These are phyloP conservation scores for Aleurites moluccanus DNA, from an alignment of 441 rosid genomes.

Conservation along the genomic window DNA sequence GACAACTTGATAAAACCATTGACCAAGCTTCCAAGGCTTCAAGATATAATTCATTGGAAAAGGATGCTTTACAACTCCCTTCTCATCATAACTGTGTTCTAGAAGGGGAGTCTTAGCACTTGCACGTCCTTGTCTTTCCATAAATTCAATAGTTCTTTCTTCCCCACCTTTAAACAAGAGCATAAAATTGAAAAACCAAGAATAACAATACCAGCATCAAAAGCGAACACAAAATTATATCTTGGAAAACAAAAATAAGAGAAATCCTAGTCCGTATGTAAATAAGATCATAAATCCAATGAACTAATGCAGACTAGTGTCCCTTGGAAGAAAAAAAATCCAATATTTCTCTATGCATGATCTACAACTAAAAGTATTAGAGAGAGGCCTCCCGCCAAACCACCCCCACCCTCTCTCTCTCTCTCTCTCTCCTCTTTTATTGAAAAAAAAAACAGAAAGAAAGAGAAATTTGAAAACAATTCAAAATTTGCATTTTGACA, in stretches of 20 bases:
- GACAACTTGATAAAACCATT: constrained; percentile 92
- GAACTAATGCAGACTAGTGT: background rate
- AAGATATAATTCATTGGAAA: constrained; percentile 87
- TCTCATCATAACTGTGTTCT: constrained; percentile 62
- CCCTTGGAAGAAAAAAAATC: background rate
- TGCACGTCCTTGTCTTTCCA: constrained; percentile 86
- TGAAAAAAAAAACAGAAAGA: background rate
- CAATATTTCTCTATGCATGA: background rate
- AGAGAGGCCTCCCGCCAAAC: background rate
- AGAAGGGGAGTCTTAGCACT: constrained; percentile 64
- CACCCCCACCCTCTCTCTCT: background rate
- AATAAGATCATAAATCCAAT: background rate
- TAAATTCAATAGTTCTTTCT: constrained; percentile 83
- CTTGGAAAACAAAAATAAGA: background rate
- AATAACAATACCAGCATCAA: constrained; percentile 18
- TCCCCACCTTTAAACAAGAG: constrained; percentile 71
- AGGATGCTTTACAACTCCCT: constrained; percentile 74
- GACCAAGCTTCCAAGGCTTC: constrained; percentile 96
- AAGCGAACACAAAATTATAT: constrained; percentile 2
- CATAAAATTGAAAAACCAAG: constrained; percentile 10
- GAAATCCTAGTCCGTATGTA: background rate
- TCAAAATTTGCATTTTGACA: background rate
- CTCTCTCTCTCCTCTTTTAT: background rate
- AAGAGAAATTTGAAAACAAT: background rate
- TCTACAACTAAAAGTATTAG: background rate